These are phyloP conservation scores for Flaveria sonorensis DNA, from an alignment of 129 eudicot species.

Conservation along the genomic window DNA sequence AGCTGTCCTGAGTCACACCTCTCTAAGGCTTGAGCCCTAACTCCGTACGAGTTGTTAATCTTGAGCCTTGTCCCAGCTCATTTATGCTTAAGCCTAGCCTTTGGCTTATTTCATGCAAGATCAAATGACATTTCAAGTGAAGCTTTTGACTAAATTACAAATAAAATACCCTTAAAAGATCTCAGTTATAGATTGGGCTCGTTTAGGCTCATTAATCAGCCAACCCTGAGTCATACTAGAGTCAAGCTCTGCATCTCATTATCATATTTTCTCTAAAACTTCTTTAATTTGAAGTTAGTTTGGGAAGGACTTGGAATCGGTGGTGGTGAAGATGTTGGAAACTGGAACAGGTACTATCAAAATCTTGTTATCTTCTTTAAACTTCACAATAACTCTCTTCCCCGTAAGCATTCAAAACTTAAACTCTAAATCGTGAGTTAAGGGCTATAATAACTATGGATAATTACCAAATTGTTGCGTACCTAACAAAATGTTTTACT, in stretches of 20 bases:
- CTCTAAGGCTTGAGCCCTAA: background rate
- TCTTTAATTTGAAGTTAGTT: slow-evolving; percentile 54
- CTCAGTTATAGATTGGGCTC: no score
- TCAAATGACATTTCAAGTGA: background rate
- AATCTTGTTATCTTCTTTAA: background rate
- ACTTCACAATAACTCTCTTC: background rate
- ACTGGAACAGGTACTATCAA: slow-evolving; percentile 71
- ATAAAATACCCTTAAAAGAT: background rate
- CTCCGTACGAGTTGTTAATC: background rate
- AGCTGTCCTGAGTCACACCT: background rate
- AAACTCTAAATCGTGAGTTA: background rate
- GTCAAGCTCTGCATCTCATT: background rate
- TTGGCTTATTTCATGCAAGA: background rate
- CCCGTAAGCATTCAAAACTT: background rate
- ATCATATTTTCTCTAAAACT: slow-evolving; percentile 29
- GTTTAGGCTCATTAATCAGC: background rate
- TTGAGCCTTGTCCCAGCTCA: background rate
- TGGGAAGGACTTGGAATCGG: slow-evolving; percentile 98
- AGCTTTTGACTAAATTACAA: background rate
- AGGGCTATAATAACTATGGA: background rate
- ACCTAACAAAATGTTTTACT: background rate
- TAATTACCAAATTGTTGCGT: background rate
- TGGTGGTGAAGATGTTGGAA: slow-evolving; percentile 69
- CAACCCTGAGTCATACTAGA: background rate
- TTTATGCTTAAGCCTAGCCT: background rate